Evolutionary conservation across 2,329 filamentous ascomycete genomes (phyloP).

Genomic region (Cercospora zeae-maydis): DNA sequence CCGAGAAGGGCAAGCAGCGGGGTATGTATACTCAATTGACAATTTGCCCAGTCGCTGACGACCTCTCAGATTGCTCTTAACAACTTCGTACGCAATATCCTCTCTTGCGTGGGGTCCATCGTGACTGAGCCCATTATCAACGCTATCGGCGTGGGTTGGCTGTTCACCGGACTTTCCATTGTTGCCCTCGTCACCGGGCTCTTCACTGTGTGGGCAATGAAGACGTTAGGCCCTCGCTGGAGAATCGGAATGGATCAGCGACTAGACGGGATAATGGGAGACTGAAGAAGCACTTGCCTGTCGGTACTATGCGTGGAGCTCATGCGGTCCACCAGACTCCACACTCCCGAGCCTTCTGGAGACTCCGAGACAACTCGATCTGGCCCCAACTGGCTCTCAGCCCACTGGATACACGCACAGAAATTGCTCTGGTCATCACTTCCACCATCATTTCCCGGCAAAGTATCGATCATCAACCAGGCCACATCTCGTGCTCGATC

Average conservation of each 20-base stretch:
- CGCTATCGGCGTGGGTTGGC: conserved; percentile 70
- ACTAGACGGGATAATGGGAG: conserved; percentile 25
- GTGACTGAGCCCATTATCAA: conserved; percentile 67
- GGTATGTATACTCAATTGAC: background rate
- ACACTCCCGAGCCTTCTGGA: background rate
- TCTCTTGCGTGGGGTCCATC: conserved; percentile 67
- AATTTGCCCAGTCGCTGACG: background rate
- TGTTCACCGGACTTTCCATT: conserved; percentile 58
- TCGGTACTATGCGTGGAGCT: background rate
- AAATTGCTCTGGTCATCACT: background rate
- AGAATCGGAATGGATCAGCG: conserved; percentile 33
- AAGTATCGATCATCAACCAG: background rate
- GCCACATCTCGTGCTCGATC: background rate
- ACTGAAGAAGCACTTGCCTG: background rate
- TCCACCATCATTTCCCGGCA: background rate
- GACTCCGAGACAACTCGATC: background rate
- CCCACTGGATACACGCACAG: background rate
- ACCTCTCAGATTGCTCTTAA: conserved; percentile 62
- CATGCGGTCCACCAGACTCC: background rate
- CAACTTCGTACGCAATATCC: conserved; percentile 76
- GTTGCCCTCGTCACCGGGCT: conserved; percentile 31
- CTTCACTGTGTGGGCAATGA: conserved; percentile 36
- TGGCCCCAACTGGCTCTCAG: background rate
- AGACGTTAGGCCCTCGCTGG: conserved; percentile 35
- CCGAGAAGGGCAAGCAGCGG: conserved; percentile 66